A percentile compares a stretch with the other conserved stretches of the same genome.
Evolutionary conservation across 805 yeast species (phyloP).

Genomic region (Schwanniomyces pseudopolymorphus): DNA sequence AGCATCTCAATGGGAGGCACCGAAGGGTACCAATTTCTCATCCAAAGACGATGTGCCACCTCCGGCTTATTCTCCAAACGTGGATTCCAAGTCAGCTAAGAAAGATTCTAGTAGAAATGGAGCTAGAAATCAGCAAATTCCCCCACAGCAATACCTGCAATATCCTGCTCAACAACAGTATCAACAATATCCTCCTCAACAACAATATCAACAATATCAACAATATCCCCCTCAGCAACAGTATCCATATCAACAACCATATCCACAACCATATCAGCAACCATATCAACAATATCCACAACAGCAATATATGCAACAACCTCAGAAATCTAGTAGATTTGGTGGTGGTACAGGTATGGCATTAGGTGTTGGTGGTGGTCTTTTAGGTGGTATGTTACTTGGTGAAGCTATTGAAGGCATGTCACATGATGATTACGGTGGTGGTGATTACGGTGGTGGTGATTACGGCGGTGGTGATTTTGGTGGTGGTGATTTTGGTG

Average conservation of each 20-base stretch:
- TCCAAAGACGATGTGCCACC: constrained; percentile 35
- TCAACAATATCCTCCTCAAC: constrained; percentile 27
- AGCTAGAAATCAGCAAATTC: background rate
- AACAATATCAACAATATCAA: constrained; percentile 24
- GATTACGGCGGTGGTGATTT: constrained; percentile 27
- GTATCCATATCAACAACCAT: constrained; percentile 25
- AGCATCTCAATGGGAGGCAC: constrained; percentile 90
- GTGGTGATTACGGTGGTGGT: constrained; percentile 25
- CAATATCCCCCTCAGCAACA: constrained; percentile 32
- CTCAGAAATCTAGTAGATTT: constrained; percentile 27
- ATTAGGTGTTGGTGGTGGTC: constrained; percentile 51
- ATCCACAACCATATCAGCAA: constrained; percentile 30
- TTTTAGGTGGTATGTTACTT: constrained; percentile 59
- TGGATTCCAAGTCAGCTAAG: background rate
- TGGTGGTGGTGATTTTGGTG: constrained; percentile 36
- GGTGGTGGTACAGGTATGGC: constrained; percentile 51
- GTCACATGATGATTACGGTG: constrained; percentile 31
- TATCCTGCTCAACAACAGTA: constrained; percentile 17
- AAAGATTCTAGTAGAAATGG: background rate
- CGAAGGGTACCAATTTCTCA: constrained; percentile 46
- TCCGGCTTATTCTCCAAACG: constrained; percentile 35
- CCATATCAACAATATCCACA: constrained; percentile 16
- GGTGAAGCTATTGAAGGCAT: constrained; percentile 37
- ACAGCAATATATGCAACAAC: constrained; percentile 12
- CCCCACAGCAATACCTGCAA: constrained; percentile 6